Conservation (phyloP, 164 flowering plant genomes). For the Houttuynia cordata region DNA sequence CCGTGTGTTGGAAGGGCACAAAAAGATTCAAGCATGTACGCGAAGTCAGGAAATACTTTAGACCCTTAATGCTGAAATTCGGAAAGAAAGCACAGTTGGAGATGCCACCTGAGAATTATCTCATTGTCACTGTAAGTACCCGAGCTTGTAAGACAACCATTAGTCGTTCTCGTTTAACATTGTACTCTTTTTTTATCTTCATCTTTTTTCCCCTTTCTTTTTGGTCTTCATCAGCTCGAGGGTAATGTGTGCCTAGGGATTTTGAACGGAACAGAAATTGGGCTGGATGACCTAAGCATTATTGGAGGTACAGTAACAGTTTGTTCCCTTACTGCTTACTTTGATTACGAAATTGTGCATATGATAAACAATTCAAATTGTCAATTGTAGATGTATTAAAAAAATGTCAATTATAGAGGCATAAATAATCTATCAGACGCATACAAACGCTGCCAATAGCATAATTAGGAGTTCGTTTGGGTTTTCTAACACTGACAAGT, state of each 20-base stretch:
- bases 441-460: too few species aligned
- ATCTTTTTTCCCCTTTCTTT: too few species aligned
- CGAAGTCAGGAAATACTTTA: constrained; percentile 55
- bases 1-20: constrained; percentile 82
- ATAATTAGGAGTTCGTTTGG: too few species aligned
- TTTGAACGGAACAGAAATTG: constrained; percentile 54
- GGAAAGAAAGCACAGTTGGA: constrained; percentile 40
- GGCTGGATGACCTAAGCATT: constrained; percentile 35
- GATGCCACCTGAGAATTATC: constrained; percentile 65
- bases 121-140: constrained; percentile 57
- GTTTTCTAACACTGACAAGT: too few species aligned
- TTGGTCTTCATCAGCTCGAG: not conserved
- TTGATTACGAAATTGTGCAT: not conserved
- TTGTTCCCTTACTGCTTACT: not conserved
- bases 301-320: constrained; percentile 56
- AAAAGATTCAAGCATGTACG: constrained; percentile 43
- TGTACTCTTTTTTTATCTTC: too few species aligned
- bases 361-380: not conserved
- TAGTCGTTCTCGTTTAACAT: too few species aligned
- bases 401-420: not conserved
- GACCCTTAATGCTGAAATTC: constrained; percentile 42
- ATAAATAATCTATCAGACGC: not conserved
- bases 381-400: too few species aligned
- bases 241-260: constrained; percentile 90
- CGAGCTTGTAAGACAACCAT: too few species aligned